A percentile compares a stretch with the other conserved stretches of the same genome.
Evolutionary conservation across 441 rosid genomes (phyloP).

Genomic region (Melastoma candidum): DNA sequence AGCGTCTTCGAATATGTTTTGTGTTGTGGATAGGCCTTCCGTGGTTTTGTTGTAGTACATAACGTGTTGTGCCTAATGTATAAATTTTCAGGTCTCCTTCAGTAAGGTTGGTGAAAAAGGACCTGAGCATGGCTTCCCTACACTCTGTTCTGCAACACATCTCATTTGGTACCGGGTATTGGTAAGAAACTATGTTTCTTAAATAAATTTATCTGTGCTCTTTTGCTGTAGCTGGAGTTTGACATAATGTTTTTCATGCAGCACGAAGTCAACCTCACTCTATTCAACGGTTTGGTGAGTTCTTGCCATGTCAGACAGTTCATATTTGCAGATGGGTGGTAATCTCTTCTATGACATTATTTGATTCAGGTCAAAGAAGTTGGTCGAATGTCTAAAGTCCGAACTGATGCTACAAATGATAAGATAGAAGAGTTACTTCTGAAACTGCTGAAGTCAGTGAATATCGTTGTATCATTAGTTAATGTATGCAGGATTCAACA

Average conservation of each 20-base stretch:
- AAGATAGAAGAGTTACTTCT: slow-evolving; percentile 33
- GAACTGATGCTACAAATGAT: slow-evolving; percentile 29
- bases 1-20: slow-evolving; percentile 1
- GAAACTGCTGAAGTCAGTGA: slow-evolving; percentile 45
- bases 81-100: slow-evolving; percentile 35
- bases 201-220: slow-evolving; percentile 5
- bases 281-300: slow-evolving; percentile 53
- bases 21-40: background rate
- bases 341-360: slow-evolving; percentile 3
- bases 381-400: slow-evolving; percentile 28
- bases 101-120: slow-evolving; percentile 29
- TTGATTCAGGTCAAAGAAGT: slow-evolving; percentile 49
- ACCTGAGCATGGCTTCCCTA: slow-evolving; percentile 41
- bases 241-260: slow-evolving; percentile 25
- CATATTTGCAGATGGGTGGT: slow-evolving; percentile 3
- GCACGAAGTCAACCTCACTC: slow-evolving; percentile 70
- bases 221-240: slow-evolving; percentile 7
- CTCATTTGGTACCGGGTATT: slow-evolving; percentile 63
- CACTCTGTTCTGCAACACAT: slow-evolving; percentile 55
- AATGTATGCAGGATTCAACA: slow-evolving; percentile 54
- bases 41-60: background rate
- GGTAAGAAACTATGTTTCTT: slow-evolving; percentile 30
- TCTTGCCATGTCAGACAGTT: background rate
- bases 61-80: background rate
- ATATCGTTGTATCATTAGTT: slow-evolving; percentile 64